A percentile compares a stretch with the other conserved stretches of the same genome.
Conservation (phyloP, 768 basidiomycete genomes). For the Suillus spraguei region DNA sequence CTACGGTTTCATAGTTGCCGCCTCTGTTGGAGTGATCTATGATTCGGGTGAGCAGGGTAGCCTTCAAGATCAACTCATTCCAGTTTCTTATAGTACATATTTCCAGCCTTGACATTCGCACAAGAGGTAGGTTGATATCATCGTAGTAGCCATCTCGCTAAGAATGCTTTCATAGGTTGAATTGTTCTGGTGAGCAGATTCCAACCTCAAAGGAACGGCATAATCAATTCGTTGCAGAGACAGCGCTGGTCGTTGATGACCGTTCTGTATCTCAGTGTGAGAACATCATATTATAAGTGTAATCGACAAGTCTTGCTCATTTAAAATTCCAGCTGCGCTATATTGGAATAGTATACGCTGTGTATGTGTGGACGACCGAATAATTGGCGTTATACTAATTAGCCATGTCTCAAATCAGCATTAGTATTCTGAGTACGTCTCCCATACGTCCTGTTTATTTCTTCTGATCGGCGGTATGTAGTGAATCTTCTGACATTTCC, state of each 20-base stretch:
- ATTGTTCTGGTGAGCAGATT: background rate
- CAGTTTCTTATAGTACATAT: background rate
- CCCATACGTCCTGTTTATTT: background rate
- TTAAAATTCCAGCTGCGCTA: background rate
- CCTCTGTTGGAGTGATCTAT: background rate
- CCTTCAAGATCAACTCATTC: background rate
- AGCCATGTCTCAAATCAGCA: background rate
- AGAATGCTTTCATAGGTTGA: background rate
- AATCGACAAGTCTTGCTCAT: background rate
- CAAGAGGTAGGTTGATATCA: background rate
- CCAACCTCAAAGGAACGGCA: background rate
- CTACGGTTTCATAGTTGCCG: background rate
- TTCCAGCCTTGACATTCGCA: background rate
- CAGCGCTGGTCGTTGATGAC: slow-evolving; percentile 4
- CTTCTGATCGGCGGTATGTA: background rate
- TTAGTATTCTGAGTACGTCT: background rate
- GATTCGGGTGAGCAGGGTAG: background rate
- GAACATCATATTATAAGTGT: background rate
- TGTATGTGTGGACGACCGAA: background rate
- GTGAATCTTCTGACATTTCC: background rate
- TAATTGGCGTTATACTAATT: background rate
- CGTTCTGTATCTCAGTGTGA: background rate
- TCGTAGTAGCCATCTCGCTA: background rate
- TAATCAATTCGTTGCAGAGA: background rate
- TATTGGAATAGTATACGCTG: background rate